Conservation (phyloP, 345 rosid genomes). For the Passiflora organensis region DNA sequence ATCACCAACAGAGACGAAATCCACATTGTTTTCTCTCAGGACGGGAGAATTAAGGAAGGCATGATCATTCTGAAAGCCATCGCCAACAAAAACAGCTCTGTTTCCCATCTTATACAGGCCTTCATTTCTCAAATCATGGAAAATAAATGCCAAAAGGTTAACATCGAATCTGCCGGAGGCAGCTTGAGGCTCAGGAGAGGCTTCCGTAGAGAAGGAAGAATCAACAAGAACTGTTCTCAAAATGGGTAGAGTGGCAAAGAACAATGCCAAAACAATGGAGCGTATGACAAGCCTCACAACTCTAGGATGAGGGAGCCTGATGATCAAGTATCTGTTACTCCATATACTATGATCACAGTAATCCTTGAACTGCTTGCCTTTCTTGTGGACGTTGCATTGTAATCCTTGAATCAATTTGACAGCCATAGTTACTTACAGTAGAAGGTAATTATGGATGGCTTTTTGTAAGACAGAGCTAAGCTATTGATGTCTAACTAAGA, state of each 20-base stretch:
- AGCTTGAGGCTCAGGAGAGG: conserved; percentile 8
- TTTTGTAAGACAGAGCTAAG: conserved; percentile 15
- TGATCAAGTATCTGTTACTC: conserved; percentile 18
- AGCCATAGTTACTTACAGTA: conserved; percentile 27
- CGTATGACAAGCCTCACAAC: conserved; percentile 33
- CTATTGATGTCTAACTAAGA: neutral
- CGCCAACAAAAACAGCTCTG: conserved; percentile 36
- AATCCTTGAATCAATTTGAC: conserved; percentile 31
- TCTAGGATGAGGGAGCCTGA: conserved; percentile 38
- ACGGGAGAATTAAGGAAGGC: conserved; percentile 23
- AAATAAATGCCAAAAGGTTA: conserved; percentile 33
- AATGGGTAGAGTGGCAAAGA: conserved; percentile 37
- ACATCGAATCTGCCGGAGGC: conserved; percentile 12
- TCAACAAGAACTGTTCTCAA: conserved; percentile 9
- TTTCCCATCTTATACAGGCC: conserved; percentile 41
- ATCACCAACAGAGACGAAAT: conserved; percentile 35
- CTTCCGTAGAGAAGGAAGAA: conserved; percentile 2
- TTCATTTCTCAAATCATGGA: conserved; percentile 51
- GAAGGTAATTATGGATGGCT: neutral
- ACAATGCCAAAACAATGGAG: conserved; percentile 36
- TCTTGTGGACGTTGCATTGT: conserved; percentile 29
- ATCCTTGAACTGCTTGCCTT: conserved; percentile 10
- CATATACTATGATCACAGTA: conserved; percentile 3
- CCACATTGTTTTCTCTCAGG: conserved; percentile 26
- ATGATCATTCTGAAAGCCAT: conserved; percentile 27